Evolutionary conservation across 106 monocot genomes (phyloP).

Genomic region (Platanthera guangdongensis): DNA sequence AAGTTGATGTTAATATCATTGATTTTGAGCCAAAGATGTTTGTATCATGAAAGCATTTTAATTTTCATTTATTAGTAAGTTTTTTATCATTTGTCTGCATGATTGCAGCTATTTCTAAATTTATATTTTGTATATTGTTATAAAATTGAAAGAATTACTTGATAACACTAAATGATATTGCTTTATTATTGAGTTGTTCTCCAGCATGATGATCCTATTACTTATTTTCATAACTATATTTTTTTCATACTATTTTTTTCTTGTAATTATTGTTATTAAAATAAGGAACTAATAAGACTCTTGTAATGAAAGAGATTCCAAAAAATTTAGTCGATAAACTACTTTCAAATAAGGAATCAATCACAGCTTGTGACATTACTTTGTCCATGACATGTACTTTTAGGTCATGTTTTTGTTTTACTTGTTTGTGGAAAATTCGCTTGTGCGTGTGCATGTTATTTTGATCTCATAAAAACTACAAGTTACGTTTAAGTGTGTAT

Average conservation of each 20-base stretch:
- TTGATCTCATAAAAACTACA: too few relatives aligned
- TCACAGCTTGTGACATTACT: slow-evolving; percentile 87
- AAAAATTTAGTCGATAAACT: slow-evolving; percentile 61
- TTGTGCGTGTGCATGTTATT: too few relatives aligned
- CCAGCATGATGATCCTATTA: background rate
- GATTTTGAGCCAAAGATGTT: background rate
- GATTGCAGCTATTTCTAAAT: background rate
- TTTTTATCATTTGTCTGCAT: background rate
- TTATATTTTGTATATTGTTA: background rate
- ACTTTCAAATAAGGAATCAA: slow-evolving; percentile 62
- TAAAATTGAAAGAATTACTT: background rate
- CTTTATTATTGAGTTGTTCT: background rate
- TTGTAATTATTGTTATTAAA: slow-evolving; percentile 2
- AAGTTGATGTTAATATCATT: background rate
- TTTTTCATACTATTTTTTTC: background rate
- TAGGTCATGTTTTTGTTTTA: background rate
- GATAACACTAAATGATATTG: background rate
- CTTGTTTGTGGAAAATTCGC: background rate
- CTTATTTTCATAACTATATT: background rate
- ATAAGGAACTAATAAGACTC: slow-evolving; percentile 73
- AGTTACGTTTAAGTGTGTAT: too few relatives aligned
- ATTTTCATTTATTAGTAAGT: background rate
- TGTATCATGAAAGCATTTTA: background rate
- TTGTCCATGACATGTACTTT: slow-evolving; percentile 83
- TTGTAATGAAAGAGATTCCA: slow-evolving; percentile 87